phyloP scores from a whole-genome alignment of 495 filamentous ascomycete species.

The Penicillium salamii region DNA sequence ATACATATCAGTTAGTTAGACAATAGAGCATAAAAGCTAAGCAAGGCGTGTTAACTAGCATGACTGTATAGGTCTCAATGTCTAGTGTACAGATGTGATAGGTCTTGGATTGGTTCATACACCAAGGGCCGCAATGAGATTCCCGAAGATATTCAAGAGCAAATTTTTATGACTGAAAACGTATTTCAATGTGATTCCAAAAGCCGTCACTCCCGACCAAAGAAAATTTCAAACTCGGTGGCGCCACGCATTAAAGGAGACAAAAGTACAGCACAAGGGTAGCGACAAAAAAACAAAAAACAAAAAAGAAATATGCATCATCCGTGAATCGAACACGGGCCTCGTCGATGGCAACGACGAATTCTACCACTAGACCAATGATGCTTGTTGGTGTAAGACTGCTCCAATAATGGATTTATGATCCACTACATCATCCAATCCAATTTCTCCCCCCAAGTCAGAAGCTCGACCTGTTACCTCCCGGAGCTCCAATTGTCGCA shows the following conservation, averaged over 20 bases:
- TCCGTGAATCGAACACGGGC: conserved; percentile 59
- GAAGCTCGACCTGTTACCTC: conserved; percentile 19
- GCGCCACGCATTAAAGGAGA: neutral
- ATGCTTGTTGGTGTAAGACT: conserved; percentile 29
- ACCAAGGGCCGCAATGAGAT: too few relatives aligned
- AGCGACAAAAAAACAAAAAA: conserved; percentile 14
- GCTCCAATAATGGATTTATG: neutral
- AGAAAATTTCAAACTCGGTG: too few relatives aligned
- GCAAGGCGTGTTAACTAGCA: too few relatives aligned
- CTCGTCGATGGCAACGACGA: conserved; percentile 60
- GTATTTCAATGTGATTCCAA: too few relatives aligned
- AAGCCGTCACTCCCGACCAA: too few relatives aligned
- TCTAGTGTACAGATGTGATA: too few relatives aligned
- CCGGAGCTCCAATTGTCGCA: conserved; percentile 28
- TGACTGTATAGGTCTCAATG: too few relatives aligned
- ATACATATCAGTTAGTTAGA: too few relatives aligned
- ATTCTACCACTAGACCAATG: conserved; percentile 61
- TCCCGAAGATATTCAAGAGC: too few relatives aligned
- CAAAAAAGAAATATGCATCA: conserved; percentile 42
- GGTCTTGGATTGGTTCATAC: too few relatives aligned
- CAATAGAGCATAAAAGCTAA: too few relatives aligned
- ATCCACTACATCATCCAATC: neutral
- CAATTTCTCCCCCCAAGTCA: conserved; percentile 4
- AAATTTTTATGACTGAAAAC: too few relatives aligned
- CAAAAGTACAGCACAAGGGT: neutral